A percentile compares a stretch with the other conserved stretches of the same genome.
phyloP scores from a whole-genome alignment of 805 yeast species.

The Ogataea degrootiae region DNA sequence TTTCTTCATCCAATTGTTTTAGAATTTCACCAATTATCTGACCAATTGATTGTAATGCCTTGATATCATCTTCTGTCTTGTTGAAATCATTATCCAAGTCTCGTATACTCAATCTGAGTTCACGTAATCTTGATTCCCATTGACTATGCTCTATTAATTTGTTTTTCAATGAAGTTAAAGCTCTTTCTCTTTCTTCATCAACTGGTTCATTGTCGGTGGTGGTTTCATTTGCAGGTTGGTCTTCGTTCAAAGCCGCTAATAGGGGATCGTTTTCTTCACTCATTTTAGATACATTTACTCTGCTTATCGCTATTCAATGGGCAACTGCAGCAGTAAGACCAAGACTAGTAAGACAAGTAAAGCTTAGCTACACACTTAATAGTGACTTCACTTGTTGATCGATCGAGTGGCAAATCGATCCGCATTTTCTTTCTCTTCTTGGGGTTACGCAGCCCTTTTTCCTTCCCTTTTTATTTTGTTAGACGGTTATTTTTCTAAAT shows the following conservation, averaged over 20 bases:
- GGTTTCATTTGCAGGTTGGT: slow-evolving; percentile 10
- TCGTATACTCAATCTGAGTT: slow-evolving; percentile 74
- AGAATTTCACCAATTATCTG: slow-evolving; percentile 96
- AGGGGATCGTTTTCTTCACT: slow-evolving; percentile 67
- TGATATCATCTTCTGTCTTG: slow-evolving; percentile 94
- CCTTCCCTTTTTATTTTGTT: too few relatives aligned
- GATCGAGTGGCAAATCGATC: too few relatives aligned
- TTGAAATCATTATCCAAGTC: slow-evolving; percentile 79
- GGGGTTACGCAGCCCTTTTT: not conserved
- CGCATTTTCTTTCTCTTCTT: too few relatives aligned
- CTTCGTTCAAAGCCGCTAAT: slow-evolving; percentile 57
- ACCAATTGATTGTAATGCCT: slow-evolving; percentile 94
- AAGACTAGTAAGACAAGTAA: not conserved
- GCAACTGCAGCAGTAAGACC: not conserved
- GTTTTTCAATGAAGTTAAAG: slow-evolving; percentile 72
- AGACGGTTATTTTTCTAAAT: too few relatives aligned
- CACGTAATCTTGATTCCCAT: slow-evolving; percentile 89
- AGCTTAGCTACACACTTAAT: not conserved
- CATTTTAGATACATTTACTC: slow-evolving; percentile 13
- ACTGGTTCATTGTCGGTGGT: slow-evolving; percentile 8
- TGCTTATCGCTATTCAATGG: not conserved
- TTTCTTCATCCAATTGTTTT: slow-evolving; percentile 90
- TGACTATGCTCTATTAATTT: slow-evolving; percentile 89
- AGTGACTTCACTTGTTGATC: too few relatives aligned
- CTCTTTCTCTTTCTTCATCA: slow-evolving; percentile 52